These are phyloP conservation scores for Phytopythium cucurbitacearum DNA, from an alignment of 352 stramenopile genomes.

Conservation along the genomic window DNA sequence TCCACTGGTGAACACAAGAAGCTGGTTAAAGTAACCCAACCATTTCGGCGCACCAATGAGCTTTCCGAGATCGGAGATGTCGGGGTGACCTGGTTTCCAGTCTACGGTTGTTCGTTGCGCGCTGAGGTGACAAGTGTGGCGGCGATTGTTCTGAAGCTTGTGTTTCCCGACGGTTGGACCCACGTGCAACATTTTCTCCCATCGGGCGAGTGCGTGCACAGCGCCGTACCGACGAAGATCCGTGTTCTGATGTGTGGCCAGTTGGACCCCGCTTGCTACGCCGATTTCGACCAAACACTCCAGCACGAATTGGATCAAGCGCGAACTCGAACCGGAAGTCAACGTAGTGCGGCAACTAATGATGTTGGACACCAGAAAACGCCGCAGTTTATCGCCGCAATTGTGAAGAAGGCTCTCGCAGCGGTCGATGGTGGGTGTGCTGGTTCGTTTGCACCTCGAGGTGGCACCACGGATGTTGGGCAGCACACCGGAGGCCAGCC, in stretches of 20 bases:
- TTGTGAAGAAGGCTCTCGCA: conserved; percentile 16
- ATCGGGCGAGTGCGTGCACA: conserved; percentile 25
- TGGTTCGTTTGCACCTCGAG: conserved; percentile 5
- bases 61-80: conserved; percentile 8
- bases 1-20: conserved; percentile 18
- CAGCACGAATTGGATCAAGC: conserved; percentile 16
- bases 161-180: conserved; percentile 43
- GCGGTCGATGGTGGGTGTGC: neutral
- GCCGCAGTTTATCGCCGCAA: conserved; percentile 37
- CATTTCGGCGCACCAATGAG: too few relatives aligned
- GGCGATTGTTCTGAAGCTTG: conserved; percentile 14
- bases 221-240: conserved; percentile 26
- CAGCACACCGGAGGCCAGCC: conserved; percentile 35
- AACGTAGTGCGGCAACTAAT: conserved; percentile 25
- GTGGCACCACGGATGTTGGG: conserved; percentile 46
- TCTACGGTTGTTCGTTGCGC: conserved; percentile 43
- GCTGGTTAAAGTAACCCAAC: conserved; percentile 10
- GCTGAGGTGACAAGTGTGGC: conserved; percentile 14
- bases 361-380: conserved; percentile 44
- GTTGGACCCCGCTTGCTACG: conserved; percentile 11
- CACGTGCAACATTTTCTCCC: conserved; percentile 26
- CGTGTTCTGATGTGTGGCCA: conserved; percentile 24
- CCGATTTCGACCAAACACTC: conserved; percentile 12
- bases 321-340: conserved; percentile 12
- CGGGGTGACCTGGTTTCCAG: conserved; percentile 38